These are phyloP conservation scores for Besnoitia besnoiti DNA, from an alignment of 169 alveolate species.

Conservation along the genomic window DNA sequence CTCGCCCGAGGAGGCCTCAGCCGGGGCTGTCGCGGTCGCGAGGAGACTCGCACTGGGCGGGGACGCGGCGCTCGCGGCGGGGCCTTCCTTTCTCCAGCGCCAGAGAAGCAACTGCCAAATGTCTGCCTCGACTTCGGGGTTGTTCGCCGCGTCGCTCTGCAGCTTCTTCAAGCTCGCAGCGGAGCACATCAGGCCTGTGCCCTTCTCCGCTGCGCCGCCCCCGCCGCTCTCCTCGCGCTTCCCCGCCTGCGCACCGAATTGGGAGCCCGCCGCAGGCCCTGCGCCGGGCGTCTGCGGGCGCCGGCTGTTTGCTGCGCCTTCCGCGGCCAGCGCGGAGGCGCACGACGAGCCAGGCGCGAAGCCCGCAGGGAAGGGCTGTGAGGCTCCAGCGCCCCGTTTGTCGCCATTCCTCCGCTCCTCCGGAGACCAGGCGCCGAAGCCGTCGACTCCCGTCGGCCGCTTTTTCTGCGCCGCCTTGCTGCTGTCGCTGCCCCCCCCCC, in stretches of 20 bases:
- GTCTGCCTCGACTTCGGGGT: constrained; percentile 30
- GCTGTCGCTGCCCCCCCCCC: neutral
- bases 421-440: neutral
- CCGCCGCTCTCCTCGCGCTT: too few relatives aligned
- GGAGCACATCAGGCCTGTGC: neutral
- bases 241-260: too few relatives aligned
- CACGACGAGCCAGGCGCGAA: too few relatives aligned
- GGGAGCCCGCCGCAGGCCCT: neutral
- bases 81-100: constrained; percentile 35
- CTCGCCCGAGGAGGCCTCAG: neutral
- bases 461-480: neutral
- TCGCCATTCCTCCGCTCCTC: neutral
- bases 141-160: constrained; percentile 19
- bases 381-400: neutral
- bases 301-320: neutral
- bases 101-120: constrained; percentile 16
- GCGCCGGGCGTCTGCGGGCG: neutral
- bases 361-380: too few relatives aligned
- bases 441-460: neutral
- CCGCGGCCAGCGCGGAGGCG: neutral
- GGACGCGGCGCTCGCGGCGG: neutral
- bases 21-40: constrained; percentile 14
- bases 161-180: constrained; percentile 26
- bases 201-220: too few relatives aligned
- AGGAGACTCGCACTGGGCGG: neutral